Conservation (phyloP, 495 filamentous ascomycete genomes). For the Gamarada debralockiae region DNA sequence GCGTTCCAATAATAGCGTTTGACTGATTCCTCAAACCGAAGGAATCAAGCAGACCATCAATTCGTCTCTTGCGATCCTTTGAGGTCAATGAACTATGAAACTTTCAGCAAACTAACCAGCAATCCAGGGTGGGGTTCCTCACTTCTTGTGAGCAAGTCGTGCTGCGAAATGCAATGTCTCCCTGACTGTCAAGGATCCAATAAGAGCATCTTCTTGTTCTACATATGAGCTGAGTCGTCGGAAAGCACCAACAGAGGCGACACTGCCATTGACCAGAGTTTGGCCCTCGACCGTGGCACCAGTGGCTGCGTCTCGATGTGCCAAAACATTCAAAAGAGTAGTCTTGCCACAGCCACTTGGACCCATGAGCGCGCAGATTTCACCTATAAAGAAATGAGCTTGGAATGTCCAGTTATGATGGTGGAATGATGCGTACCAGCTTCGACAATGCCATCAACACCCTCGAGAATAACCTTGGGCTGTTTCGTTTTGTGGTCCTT, state of each 20-base stretch:
- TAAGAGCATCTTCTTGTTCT: slow-evolving; percentile 81
- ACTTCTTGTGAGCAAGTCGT: slow-evolving; percentile 27
- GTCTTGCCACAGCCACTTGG: slow-evolving; percentile 76
- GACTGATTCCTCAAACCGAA: slow-evolving; percentile 65
- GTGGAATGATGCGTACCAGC: neutral
- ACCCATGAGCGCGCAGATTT: slow-evolving; percentile 74
- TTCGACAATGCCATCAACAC: slow-evolving; percentile 27
- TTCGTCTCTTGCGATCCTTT: slow-evolving; percentile 46
- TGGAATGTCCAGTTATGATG: too few relatives aligned
- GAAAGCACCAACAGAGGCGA: slow-evolving; percentile 33
- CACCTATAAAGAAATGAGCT: too few relatives aligned
- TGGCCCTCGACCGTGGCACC: slow-evolving; percentile 44
- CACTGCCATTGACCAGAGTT: slow-evolving; percentile 54
- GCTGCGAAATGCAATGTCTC: slow-evolving; percentile 74
- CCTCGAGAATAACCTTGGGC: slow-evolving; percentile 46
- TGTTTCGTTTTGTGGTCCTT: slow-evolving; percentile 61
- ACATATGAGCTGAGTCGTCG: slow-evolving; percentile 63
- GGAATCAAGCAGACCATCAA: slow-evolving; percentile 50
- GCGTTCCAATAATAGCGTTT: slow-evolving; percentile 68
- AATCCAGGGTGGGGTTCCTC: neutral
- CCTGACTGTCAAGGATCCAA: slow-evolving; percentile 70
- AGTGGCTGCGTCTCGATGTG: slow-evolving; percentile 48
- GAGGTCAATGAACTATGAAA: slow-evolving; percentile 37
- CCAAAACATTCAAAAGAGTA: slow-evolving; percentile 71
- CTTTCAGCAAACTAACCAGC: slow-evolving; percentile 22